These are phyloP conservation scores for Leishmania tropica DNA, from an alignment of 208 protist species.

Conservation along the genomic window DNA sequence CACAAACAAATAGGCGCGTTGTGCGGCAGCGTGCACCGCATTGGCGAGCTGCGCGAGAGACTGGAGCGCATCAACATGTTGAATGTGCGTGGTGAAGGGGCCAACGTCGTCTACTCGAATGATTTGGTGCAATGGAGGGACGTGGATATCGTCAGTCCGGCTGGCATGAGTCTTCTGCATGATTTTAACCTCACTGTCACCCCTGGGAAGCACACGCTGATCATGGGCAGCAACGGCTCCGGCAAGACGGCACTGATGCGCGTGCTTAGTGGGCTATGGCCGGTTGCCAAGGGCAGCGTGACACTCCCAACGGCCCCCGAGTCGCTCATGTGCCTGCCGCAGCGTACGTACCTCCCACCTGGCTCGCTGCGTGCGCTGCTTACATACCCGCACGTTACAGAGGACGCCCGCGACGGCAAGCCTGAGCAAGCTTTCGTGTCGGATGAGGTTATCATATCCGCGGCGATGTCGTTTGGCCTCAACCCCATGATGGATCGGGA, in stretches of 20 bases:
- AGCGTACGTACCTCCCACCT: constrained; percentile 80
- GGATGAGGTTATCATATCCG: constrained; percentile 59
- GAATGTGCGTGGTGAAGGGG: constrained; percentile 21
- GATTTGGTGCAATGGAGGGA: constrained; percentile 57
- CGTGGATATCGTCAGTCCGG: constrained; percentile 62
- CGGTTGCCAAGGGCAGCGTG: constrained; percentile 56
- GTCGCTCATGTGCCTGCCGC: constrained; percentile 66
- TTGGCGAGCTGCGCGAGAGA: constrained; percentile 81
- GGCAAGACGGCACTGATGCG: constrained; percentile 89
- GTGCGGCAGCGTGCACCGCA: constrained; percentile 72
- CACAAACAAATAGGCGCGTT: constrained; percentile 78
- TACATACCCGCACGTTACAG: constrained; percentile 62
- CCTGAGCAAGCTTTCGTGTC: constrained; percentile 31
- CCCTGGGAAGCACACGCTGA: constrained; percentile 60
- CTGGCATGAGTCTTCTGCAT: constrained; percentile 41
- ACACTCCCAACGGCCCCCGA: constrained; percentile 32
- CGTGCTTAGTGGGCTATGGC: constrained; percentile 74
- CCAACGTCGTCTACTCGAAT: constrained; percentile 22
- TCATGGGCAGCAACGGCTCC: constrained; percentile 91
- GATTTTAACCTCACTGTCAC: constrained; percentile 69
- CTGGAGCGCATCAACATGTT: constrained; percentile 38
- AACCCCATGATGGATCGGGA: constrained; percentile 69
- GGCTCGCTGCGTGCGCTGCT: constrained; percentile 85
- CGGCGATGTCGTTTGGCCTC: constrained; percentile 57
- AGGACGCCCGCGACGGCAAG: constrained; percentile 22